These are phyloP conservation scores for Schizophyllum commune DNA, from an alignment of 1,284 basidiomycete genomes.

Conservation along the genomic window DNA sequence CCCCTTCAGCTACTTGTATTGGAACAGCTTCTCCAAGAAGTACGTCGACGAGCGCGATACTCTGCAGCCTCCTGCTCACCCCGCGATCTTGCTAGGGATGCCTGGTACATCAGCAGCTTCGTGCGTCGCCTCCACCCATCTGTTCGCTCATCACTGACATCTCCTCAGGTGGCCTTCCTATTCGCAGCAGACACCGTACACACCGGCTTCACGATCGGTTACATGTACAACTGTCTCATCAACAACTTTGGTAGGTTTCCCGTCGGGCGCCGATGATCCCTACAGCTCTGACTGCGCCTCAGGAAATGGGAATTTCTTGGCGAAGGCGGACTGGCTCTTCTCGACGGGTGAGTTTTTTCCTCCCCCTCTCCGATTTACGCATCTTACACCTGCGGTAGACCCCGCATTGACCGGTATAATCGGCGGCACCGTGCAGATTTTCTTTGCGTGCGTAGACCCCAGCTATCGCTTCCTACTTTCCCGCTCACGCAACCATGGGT, in stretches of 20 bases:
- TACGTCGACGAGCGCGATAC: neutral
- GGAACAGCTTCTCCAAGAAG: neutral
- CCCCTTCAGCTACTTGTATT: neutral
- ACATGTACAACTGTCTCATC: constrained; percentile 29
- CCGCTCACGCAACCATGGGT: neutral
- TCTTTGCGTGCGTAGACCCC: neutral
- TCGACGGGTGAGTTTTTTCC: constrained; percentile 16
- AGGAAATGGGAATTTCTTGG: constrained; percentile 20
- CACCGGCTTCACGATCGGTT: constrained; percentile 21
- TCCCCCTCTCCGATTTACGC: neutral
- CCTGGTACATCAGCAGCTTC: neutral
- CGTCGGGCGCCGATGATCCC: neutral
- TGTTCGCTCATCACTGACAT: neutral
- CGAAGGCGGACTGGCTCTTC: constrained; percentile 23
- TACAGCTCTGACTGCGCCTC: neutral
- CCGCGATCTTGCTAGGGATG: neutral
- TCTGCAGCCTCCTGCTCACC: neutral
- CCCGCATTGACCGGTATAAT: neutral
- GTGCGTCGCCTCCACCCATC: neutral
- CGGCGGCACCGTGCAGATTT: neutral
- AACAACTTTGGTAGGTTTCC: constrained; percentile 25
- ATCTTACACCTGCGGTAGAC: neutral
- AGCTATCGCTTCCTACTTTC: no score
- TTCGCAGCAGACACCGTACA: constrained; percentile 29
- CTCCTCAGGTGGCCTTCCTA: constrained; percentile 21